Percentiles rank a stretch among this genome's conserved stretches.
phyloP scores from a whole-genome alignment of 805 yeast species.

The Metschnikowia orientalis region DNA sequence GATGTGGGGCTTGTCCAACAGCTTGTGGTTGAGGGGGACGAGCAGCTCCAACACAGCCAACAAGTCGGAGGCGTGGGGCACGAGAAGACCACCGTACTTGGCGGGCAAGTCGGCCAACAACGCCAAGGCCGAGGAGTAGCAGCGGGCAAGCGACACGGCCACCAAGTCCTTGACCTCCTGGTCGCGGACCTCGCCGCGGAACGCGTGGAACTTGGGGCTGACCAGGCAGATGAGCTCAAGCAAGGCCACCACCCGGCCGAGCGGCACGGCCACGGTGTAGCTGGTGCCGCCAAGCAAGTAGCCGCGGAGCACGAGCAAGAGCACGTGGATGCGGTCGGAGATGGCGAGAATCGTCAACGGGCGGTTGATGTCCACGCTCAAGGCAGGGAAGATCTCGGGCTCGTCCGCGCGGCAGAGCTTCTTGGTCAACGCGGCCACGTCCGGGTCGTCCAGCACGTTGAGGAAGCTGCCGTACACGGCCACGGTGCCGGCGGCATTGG shows the following conservation, averaged over 20 bases:
- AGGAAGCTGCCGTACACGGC: constrained; percentile 56
- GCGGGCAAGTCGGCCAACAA: constrained; percentile 36
- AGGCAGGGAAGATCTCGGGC: constrained; percentile 37
- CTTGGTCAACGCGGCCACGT: constrained; percentile 37
- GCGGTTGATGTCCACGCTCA: constrained; percentile 56
- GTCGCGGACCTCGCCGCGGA: constrained; percentile 59
- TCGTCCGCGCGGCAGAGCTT: constrained; percentile 22
- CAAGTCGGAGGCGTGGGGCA: constrained; percentile 49
- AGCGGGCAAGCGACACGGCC: constrained; percentile 36
- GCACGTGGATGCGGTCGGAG: constrained; percentile 45
- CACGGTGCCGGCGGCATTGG: constrained; percentile 53
- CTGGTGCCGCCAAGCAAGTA: constrained; percentile 50
- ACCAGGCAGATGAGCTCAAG: constrained; percentile 54
- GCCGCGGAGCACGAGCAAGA: constrained; percentile 38
- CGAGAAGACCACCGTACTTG: constrained; percentile 32
- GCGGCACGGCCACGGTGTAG: constrained; percentile 54
- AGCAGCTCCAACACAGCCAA: constrained; percentile 53
- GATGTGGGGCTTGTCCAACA: constrained; percentile 28
- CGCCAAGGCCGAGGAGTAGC: constrained; percentile 44
- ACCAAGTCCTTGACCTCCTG: constrained; percentile 43
- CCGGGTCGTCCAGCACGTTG: constrained; percentile 53
- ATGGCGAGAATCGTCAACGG: constrained; percentile 50
- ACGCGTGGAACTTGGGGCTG: constrained; percentile 50
- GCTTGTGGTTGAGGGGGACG: constrained; percentile 47
- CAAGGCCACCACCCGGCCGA: constrained; percentile 52